phyloP scores from a whole-genome alignment of 2,329 filamentous ascomycete genomes.

The Hymenoscyphus albidus region DNA sequence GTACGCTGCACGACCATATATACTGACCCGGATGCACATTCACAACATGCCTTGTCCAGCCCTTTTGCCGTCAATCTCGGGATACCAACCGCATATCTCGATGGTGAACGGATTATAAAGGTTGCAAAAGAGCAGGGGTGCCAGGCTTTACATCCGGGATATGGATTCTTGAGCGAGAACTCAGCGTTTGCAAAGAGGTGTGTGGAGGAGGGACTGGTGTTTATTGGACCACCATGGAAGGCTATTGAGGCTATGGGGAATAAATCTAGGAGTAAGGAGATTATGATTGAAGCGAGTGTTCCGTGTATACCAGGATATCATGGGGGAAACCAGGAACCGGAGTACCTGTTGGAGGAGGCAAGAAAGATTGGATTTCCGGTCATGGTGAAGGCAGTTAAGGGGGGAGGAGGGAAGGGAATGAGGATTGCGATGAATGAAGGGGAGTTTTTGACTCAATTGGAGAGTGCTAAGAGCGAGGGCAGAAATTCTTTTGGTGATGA shows the following conservation, averaged over 20 bases:
- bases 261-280: slow-evolving; percentile 89
- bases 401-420: slow-evolving; percentile 83
- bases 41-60: slow-evolving; percentile 84
- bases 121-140: slow-evolving; percentile 84
- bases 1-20: slow-evolving; percentile 93
- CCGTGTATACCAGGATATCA: slow-evolving; percentile 97
- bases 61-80: slow-evolving; percentile 82
- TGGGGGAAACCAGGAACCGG: slow-evolving; percentile 71
- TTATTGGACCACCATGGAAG: slow-evolving; percentile 83
- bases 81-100: slow-evolving; percentile 80
- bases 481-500: slow-evolving; percentile 78
- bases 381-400: slow-evolving; percentile 74
- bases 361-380: slow-evolving; percentile 66
- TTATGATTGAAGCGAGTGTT: slow-evolving; percentile 93
- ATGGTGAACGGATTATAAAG: slow-evolving; percentile 86
- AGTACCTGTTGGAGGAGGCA: slow-evolving; percentile 62
- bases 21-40: slow-evolving; percentile 81
- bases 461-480: slow-evolving; percentile 71
- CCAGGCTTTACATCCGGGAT: slow-evolving; percentile 90
- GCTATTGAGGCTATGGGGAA: slow-evolving; percentile 90
- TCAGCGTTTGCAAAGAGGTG: slow-evolving; percentile 84
- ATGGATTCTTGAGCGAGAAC: slow-evolving; percentile 95
- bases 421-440: slow-evolving; percentile 65
- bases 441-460: slow-evolving; percentile 68
- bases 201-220: slow-evolving; percentile 83